Percentiles rank a stretch among this genome's conserved stretches.
These are phyloP conservation scores for Pyrenopolyporus hunteri DNA, from an alignment of 495 filamentous ascomycete genomes.

Conservation along the genomic window DNA sequence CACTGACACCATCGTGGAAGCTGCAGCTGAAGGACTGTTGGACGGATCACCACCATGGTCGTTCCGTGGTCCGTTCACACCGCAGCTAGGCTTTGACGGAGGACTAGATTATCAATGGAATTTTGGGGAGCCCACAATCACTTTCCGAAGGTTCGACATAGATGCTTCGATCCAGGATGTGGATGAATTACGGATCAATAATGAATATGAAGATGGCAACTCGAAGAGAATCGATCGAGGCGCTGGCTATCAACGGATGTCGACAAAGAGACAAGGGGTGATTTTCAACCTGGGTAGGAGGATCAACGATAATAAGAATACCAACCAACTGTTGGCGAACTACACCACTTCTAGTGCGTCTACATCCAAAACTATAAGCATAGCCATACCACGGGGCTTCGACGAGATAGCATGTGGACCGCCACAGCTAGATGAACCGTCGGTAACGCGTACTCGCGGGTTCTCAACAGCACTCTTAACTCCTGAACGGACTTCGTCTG, in stretches of 20 bases:
- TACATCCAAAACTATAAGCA: background rate
- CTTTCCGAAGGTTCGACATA: slow-evolving; percentile 24
- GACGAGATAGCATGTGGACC: background rate
- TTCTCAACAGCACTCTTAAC: background rate
- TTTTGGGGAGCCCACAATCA: slow-evolving; percentile 13
- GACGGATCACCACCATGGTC: slow-evolving; percentile 33
- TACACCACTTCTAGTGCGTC: slow-evolving; percentile 17
- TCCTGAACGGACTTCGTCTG: background rate
- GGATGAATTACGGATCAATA: background rate
- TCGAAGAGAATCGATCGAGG: background rate
- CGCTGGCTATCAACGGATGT: background rate
- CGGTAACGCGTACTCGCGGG: background rate
- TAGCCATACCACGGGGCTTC: slow-evolving; percentile 9
- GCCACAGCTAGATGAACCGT: background rate
- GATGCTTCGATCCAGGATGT: slow-evolving; percentile 3
- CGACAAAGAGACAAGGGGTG: slow-evolving; percentile 32
- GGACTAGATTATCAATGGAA: slow-evolving; percentile 45
- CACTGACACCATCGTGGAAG: slow-evolving; percentile 50
- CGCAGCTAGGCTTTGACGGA: slow-evolving; percentile 43
- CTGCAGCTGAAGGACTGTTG: slow-evolving; percentile 44
- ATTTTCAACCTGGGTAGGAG: slow-evolving; percentile 22
- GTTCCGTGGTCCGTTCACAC: slow-evolving; percentile 43
- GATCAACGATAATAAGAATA: background rate
- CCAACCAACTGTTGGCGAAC: background rate
- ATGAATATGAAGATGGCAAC: background rate